Conservation (phyloP, 2,329 filamentous ascomycete species). For the Westerdykella aurantiaca region DNA sequence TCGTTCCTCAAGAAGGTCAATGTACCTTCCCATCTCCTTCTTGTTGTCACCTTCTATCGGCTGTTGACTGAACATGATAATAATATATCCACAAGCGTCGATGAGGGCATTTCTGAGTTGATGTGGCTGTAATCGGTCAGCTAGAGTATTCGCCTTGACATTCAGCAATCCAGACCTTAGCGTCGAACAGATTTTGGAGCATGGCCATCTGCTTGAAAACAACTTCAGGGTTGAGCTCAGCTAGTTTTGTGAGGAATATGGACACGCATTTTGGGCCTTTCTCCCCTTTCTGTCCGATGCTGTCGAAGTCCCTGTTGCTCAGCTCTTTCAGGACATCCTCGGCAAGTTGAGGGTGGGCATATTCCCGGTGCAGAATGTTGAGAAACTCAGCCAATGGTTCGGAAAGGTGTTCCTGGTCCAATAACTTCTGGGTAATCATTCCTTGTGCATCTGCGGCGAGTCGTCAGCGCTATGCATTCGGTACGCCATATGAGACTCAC, state of each 20-base stretch:
- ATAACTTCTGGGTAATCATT: slow-evolving; percentile 93
- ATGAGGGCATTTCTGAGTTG: slow-evolving; percentile 89
- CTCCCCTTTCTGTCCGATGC: slow-evolving; percentile 88
- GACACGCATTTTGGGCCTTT: slow-evolving; percentile 98
- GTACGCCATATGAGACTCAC: slow-evolving; percentile 46
- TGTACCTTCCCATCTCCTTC: slow-evolving; percentile 91
- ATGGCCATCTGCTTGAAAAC: slow-evolving; percentile 98
- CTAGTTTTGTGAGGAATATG: slow-evolving; percentile 85
- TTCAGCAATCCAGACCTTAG: slow-evolving; percentile 56
- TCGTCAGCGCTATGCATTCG: neutral
- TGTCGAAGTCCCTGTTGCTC: slow-evolving; percentile 97
- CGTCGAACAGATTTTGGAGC: slow-evolving; percentile 89
- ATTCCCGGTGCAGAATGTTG: slow-evolving; percentile 92
- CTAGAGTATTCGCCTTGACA: slow-evolving; percentile 3
- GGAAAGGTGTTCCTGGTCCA: slow-evolving; percentile 97
- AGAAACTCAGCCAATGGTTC: slow-evolving; percentile 99
- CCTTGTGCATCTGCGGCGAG: slow-evolving; percentile 75
- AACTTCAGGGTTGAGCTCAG: slow-evolving; percentile 80
- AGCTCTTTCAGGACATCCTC: slow-evolving; percentile 92
- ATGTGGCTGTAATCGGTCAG: slow-evolving; percentile 58
- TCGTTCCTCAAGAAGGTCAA: slow-evolving; percentile 91
- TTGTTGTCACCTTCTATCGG: slow-evolving; percentile 74
- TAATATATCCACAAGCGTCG: slow-evolving; percentile 94
- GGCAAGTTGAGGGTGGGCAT: slow-evolving; percentile 91
- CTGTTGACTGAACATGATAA: slow-evolving; percentile 82